Conservation (phyloP, 345 rosid species). For the Linum lewisii region DNA sequence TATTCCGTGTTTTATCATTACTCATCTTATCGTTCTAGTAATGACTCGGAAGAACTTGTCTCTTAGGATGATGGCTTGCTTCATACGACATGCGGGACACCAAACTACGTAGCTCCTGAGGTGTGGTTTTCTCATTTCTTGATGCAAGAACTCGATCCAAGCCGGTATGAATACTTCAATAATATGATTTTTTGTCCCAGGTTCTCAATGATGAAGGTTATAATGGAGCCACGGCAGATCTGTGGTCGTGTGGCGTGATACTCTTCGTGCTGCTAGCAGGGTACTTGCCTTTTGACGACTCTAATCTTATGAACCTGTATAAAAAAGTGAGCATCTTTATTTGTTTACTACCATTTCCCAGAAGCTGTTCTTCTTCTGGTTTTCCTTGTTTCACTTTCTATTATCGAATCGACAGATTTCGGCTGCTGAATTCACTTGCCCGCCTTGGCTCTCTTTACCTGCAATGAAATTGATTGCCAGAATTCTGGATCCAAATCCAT, state of each 20-base stretch:
- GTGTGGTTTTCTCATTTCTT: constrained; percentile 27
- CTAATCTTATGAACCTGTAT: constrained; percentile 90
- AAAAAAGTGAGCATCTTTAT: constrained; percentile 67
- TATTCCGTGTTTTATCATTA: neutral
- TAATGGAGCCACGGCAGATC: constrained; percentile 91
- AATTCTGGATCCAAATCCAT: constrained; percentile 85
- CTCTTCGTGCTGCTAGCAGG: constrained; percentile 97
- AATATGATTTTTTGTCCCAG: constrained; percentile 34
- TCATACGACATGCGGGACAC: constrained; percentile 96
- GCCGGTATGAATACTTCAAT: neutral
- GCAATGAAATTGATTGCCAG: constrained; percentile 81
- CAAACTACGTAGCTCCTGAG: constrained; percentile 98
- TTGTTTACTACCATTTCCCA: constrained; percentile 1
- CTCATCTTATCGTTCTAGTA: neutral
- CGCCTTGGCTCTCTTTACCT: constrained; percentile 84
- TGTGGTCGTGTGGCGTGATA: constrained; percentile 98
- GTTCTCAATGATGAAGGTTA: constrained; percentile 93
- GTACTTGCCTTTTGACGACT: constrained; percentile 98
- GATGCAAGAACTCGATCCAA: constrained; percentile 3
- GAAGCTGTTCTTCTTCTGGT: constrained; percentile 11
- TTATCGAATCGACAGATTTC: constrained; percentile 44
- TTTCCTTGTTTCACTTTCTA: constrained; percentile 8
- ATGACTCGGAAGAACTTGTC: constrained; percentile 1
- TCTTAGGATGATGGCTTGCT: constrained; percentile 91
- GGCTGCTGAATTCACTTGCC: constrained; percentile 86